Evolutionary conservation across 495 filamentous ascomycete species (phyloP).

Genomic region (Jackrogersella multiformis): DNA sequence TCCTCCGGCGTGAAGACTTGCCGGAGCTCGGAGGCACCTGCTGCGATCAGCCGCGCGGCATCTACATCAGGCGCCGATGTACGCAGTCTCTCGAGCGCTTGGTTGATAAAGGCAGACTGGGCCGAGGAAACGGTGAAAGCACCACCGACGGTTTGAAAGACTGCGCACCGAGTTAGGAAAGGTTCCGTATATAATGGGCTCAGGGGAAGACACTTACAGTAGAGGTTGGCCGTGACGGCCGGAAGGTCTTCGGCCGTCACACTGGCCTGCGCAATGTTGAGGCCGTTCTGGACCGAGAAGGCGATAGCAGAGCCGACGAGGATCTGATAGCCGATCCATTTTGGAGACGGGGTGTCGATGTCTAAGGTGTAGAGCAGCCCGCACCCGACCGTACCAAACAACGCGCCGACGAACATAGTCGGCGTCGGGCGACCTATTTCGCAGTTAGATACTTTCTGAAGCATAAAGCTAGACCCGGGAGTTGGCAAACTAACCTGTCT

Average conservation of each 20-base stretch:
- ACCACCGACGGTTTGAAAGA: slow-evolving; percentile 59
- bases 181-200: no score
- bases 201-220: no score
- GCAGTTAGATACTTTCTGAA: no score
- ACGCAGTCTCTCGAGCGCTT: slow-evolving; percentile 49
- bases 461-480: no score
- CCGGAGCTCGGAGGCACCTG: slow-evolving; percentile 63
- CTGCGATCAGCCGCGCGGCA: slow-evolving; percentile 52
- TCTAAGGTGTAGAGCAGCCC: slow-evolving; percentile 61
- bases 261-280: slow-evolving; percentile 61
- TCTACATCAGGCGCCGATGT: slow-evolving; percentile 53
- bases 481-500: no score
- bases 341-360: slow-evolving; percentile 36
- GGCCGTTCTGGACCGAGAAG: slow-evolving; percentile 60
- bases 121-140: slow-evolving; percentile 58
- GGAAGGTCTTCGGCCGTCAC: slow-evolving; percentile 61
- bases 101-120: slow-evolving; percentile 59
- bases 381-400: slow-evolving; percentile 33
- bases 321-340: slow-evolving; percentile 72
- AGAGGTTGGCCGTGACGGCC: slow-evolving; percentile 62
- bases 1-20: slow-evolving; percentile 54
- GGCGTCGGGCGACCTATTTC: no score
- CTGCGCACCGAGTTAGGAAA: no score
- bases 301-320: slow-evolving; percentile 68
- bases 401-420: slow-evolving; percentile 43